phyloP scores from a whole-genome alignment of 306 rosid genomes.

The Lablab purpureus region DNA sequence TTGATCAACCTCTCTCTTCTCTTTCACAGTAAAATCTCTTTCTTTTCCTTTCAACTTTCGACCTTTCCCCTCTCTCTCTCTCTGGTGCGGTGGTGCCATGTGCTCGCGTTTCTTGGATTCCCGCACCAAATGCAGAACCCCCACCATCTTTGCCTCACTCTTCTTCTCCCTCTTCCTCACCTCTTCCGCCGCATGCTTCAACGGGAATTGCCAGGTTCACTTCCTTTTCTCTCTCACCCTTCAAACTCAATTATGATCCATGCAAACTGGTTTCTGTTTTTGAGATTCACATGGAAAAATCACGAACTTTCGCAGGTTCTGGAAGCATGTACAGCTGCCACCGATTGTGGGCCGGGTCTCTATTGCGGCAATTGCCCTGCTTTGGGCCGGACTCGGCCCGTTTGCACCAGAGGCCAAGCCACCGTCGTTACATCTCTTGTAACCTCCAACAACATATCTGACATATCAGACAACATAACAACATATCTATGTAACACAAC shows the following conservation, averaged over 20 bases:
- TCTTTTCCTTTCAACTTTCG: conserved; percentile 44
- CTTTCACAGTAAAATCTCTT: conserved; percentile 47
- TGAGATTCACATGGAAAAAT: conserved; percentile 33
- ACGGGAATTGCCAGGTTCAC: conserved; percentile 80
- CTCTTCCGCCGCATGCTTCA: conserved; percentile 66
- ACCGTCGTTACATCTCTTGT: conserved; percentile 71
- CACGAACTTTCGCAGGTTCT: conserved; percentile 58
- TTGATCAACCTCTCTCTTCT: conserved; percentile 34
- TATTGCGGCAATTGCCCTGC: conserved; percentile 95
- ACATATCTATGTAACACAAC: background rate
- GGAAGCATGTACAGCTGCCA: conserved; percentile 74
- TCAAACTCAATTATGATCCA: conserved; percentile 31
- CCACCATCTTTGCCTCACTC: conserved; percentile 47
- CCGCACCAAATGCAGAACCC: conserved; percentile 52
- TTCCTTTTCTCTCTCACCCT: conserved; percentile 7
- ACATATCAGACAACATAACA: background rate
- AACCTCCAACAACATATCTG: conserved; percentile 38
- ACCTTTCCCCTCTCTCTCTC: conserved; percentile 6
- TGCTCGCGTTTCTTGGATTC: conserved; percentile 47
- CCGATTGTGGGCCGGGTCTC: conserved; percentile 79
- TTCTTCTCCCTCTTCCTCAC: conserved; percentile 48
- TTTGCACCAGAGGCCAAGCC: conserved; percentile 87
- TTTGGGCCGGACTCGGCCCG: conserved; percentile 64
- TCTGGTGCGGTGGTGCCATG: conserved; percentile 53
- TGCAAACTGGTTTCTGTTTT: background rate